Percentiles rank a stretch among this genome's conserved stretches.
Evolutionary conservation across 352 stramenopile species (phyloP).

Genomic region (Phytophthora syringae): DNA sequence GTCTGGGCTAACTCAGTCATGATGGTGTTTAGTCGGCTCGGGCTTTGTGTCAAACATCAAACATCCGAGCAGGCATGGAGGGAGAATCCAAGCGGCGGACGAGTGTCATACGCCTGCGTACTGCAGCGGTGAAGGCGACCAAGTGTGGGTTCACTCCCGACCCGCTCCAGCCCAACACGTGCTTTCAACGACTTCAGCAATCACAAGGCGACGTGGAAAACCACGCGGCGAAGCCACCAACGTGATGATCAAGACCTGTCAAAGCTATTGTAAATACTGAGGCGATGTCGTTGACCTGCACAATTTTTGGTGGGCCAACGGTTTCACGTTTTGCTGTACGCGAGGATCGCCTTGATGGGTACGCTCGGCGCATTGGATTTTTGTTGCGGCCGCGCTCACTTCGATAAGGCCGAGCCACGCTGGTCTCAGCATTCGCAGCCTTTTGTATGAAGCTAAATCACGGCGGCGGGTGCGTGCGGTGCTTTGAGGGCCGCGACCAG

Average conservation of each 20-base stretch:
- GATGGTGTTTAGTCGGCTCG: constrained; percentile 23
- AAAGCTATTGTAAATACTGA: too few species aligned
- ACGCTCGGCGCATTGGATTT: constrained; percentile 16
- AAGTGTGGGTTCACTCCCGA: constrained; percentile 22
- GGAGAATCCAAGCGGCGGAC: constrained; percentile 19
- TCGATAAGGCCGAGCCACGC: background rate
- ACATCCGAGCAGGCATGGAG: constrained; percentile 1
- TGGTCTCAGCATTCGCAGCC: background rate
- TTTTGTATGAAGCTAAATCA: too few species aligned
- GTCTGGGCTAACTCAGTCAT: constrained; percentile 11
- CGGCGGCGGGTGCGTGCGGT: too few species aligned
- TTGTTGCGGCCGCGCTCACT: constrained; percentile 6
- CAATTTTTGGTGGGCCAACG: constrained; percentile 3
- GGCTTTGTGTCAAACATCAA: constrained; percentile 30
- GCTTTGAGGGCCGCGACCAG: too few species aligned
- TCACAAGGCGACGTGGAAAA: constrained; percentile 12
- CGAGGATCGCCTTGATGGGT: constrained; percentile 2
- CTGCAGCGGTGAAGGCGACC: background rate
- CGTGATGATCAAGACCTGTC: too few species aligned
- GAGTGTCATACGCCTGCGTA: constrained; percentile 13
- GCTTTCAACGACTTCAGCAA: too few species aligned
- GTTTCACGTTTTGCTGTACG: constrained; percentile 22
- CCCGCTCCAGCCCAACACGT: too few species aligned
- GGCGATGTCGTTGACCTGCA: background rate
- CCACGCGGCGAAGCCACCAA: constrained; percentile 5